phyloP scores from a whole-genome alignment of 257 asterid species.

The Solanum ossicruentum region DNA sequence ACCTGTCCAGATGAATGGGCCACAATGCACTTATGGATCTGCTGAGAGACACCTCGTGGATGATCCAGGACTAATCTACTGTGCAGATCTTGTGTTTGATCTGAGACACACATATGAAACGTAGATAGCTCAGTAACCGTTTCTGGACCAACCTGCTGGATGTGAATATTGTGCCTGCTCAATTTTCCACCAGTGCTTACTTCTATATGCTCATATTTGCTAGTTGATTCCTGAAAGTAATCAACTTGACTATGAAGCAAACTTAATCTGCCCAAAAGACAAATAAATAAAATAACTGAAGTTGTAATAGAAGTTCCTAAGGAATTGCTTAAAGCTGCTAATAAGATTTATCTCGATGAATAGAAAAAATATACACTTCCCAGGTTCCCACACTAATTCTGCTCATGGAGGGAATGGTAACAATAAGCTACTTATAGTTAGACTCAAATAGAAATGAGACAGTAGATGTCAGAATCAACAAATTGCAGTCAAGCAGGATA shows the following conservation, averaged over 20 bases:
- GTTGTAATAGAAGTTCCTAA: neutral
- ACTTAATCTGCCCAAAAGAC: neutral
- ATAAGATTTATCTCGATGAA: neutral
- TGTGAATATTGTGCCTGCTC: slow-evolving; percentile 82
- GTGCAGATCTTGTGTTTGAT: slow-evolving; percentile 84
- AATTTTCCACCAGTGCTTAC: slow-evolving; percentile 88
- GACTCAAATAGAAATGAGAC: neutral
- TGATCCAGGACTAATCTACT: slow-evolving; percentile 74
- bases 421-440: neutral
- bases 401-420: neutral
- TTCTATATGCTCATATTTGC: slow-evolving; percentile 60
- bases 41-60: slow-evolving; percentile 76
- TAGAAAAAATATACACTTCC: neutral
- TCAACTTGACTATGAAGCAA: neutral
- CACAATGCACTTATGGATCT: slow-evolving; percentile 91
- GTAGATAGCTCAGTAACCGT: slow-evolving; percentile 71
- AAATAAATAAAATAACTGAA: neutral
- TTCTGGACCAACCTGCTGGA: slow-evolving; percentile 78
- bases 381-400: neutral
- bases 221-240: slow-evolving; percentile 44
- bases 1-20: slow-evolving; percentile 85
- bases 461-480: neutral
- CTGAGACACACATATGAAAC: slow-evolving; percentile 63
- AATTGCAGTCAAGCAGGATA: neutral
- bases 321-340: neutral